Base-by-base conservation (phyloP, 192 early-diverging fungal genomes). In the Thoreauomyces humboldtii region DNA sequence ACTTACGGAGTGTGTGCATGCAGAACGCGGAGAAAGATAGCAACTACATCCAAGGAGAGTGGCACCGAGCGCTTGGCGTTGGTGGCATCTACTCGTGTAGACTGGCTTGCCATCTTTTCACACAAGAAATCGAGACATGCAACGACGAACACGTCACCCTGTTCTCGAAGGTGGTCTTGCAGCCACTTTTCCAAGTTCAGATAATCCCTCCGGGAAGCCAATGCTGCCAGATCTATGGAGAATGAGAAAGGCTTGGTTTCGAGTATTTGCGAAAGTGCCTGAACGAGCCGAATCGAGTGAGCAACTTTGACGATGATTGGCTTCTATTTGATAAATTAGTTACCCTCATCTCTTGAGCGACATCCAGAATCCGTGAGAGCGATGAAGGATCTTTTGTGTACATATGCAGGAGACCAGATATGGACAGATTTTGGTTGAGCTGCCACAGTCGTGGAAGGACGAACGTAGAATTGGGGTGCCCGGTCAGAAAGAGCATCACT, bases 161-260 rank as follows among this genome's bases (percentile, higher is more conserved):
- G 77, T 5, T 84, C 77, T 6, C 65, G 50, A 11, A 92, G 79
- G 28, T 86, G 86, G 44, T 90, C 90, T 56, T 79, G 82, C 7
- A 94, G 68, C 91, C 91, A 94, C 68, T 91, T 92, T 61, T 92
- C 92, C 1, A 94, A 63, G 55, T 90, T 92, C 3, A 94, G 66
- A 47, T 85, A 89, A 58, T 92, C 88, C 25, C 89, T 73, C 6
- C 90, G 77, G 1, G 87, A 87, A 2, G 92, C 91, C 12, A 94
- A 72, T 0, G 88, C 82, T 27, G 91, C 91, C 19, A 94, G 63
- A 51, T 92, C 92, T 46, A 94, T 89, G 0, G 88, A 58, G 69
- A 94, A 92, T 1, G 70, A 65, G 52, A 79, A 86, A 2, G 83
- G 82, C 48, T 87, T 84, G 12, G 78, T 70, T 47, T 90, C 86